These are phyloP conservation scores for Acanthamoeba castellanii DNA, from an alignment of 208 protist genomes.

Conservation along the genomic window DNA sequence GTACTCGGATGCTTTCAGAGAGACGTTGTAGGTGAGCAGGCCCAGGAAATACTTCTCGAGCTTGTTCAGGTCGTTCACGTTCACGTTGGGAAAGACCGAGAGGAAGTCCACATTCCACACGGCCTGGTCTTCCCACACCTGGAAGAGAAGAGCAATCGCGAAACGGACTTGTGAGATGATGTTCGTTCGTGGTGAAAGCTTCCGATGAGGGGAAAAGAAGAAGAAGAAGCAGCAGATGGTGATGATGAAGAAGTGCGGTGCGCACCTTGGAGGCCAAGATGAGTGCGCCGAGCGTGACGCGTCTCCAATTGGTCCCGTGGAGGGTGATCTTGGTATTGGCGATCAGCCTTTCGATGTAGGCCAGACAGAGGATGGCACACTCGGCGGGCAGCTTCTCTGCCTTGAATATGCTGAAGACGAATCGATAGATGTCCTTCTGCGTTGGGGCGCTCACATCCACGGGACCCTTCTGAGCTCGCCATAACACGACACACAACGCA, in stretches of 20 bases:
- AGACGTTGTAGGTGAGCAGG: constrained; percentile 65
- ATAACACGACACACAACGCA: not conserved
- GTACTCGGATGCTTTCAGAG: constrained; percentile 31
- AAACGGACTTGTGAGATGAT: too few species aligned
- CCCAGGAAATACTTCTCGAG: constrained; percentile 66
- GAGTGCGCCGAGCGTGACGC: constrained; percentile 24
- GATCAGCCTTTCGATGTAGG: constrained; percentile 66
- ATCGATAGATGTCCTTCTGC: constrained; percentile 34
- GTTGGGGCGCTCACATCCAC: not conserved
- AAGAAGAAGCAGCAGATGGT: not conserved
- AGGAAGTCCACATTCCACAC: constrained; percentile 77
- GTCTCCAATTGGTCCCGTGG: constrained; percentile 58
- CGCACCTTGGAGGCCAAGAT: constrained; percentile 70
- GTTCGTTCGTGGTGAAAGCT: too few species aligned
- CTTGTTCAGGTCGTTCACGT: constrained; percentile 60
- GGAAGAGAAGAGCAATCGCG: not conserved
- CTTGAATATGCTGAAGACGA: constrained; percentile 57
- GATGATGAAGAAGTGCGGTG: not conserved
- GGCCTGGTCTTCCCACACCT: constrained; percentile 73
- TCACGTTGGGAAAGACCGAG: constrained; percentile 63
- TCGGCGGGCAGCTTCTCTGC: constrained; percentile 60
- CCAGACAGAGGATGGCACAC: constrained; percentile 62
- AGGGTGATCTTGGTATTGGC: constrained; percentile 38
- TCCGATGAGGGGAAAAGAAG: too few species aligned
- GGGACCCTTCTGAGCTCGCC: not conserved